phyloP scores from a whole-genome alignment of 2,329 filamentous ascomycete species.

The Colletotrichum scovillei region DNA sequence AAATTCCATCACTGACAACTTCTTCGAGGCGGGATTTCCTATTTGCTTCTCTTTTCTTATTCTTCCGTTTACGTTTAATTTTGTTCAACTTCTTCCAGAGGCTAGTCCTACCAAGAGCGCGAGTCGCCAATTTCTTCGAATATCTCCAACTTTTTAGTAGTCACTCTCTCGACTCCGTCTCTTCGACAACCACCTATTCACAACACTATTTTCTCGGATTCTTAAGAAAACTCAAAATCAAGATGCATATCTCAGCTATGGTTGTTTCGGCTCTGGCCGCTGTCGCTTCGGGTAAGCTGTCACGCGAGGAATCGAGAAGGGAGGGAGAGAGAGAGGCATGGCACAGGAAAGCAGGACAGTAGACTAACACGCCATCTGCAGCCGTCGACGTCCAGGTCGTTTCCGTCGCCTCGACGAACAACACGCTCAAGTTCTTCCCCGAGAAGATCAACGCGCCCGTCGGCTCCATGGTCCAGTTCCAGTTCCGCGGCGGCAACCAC shows the following conservation, averaged over 20 bases:
- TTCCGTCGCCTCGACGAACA: conserved; percentile 68
- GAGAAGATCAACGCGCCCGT: conserved; percentile 71
- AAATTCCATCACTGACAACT: conserved; percentile 15
- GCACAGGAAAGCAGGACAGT: not conserved
- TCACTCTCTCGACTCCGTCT: conserved; percentile 40
- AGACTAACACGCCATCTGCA: conserved; percentile 36
- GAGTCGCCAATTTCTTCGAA: conserved; percentile 51
- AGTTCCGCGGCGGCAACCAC: conserved; percentile 78
- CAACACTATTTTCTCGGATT: conserved; percentile 36
- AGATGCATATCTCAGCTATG: conserved; percentile 65
- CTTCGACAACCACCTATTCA: not conserved
- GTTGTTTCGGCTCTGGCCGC: conserved; percentile 59
- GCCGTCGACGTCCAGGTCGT: conserved; percentile 69
- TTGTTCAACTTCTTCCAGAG: conserved; percentile 46
- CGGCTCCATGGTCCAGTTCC: conserved; percentile 75
- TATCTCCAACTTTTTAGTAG: conserved; percentile 20
- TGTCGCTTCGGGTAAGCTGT: conserved; percentile 56
- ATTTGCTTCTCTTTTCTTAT: conserved; percentile 42
- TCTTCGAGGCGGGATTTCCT: conserved; percentile 34
- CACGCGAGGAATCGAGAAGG: not conserved
- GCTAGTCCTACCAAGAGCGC: conserved; percentile 64
- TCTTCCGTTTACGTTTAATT: conserved; percentile 37
- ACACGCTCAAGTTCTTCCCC: conserved; percentile 72
- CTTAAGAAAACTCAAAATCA: conserved; percentile 43
- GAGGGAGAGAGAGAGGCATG: not conserved